Evolutionary conservation across 441 rosid species (phyloP).

Genomic region (Gossypium lobatum): DNA sequence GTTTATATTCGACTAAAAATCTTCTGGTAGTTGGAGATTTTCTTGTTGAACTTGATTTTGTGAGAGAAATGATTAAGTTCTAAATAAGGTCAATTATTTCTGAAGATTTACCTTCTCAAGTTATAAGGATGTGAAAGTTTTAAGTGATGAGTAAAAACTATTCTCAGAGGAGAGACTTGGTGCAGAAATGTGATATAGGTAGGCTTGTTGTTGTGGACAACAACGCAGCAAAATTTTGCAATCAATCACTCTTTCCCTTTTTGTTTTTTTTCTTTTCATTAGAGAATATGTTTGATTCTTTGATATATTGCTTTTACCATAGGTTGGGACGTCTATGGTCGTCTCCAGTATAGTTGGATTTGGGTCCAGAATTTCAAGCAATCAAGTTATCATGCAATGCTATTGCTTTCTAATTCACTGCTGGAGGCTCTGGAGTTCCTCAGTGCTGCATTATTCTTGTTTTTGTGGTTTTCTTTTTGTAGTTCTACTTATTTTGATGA

Average conservation of each 20-base stretch:
- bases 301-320: constrained; percentile 61
- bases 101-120: constrained; percentile 15
- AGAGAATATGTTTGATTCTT: constrained; percentile 54
- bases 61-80: constrained; percentile 18
- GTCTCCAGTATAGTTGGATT: constrained; percentile 47
- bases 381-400: constrained; percentile 49
- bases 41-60: constrained; percentile 13
- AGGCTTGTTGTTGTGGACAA: constrained; percentile 50
- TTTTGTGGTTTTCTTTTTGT: constrained; percentile 24
- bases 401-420: constrained; percentile 36
- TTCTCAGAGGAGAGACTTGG: constrained; percentile 30
- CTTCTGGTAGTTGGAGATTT: neutral
- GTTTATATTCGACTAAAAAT: neutral
- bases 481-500: constrained; percentile 49
- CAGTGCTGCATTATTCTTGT: constrained; percentile 39
- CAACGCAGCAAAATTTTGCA: constrained; percentile 26
- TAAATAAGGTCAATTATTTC: constrained; percentile 7
- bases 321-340: constrained; percentile 47
- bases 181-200: constrained; percentile 51
- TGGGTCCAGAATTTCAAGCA: constrained; percentile 47
- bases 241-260: constrained; percentile 29
- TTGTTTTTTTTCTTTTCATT: constrained; percentile 20
- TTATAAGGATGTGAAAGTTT: constrained; percentile 8
- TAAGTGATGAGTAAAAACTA: constrained; percentile 29
- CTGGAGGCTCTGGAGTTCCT: constrained; percentile 49